Conservation (phyloP, 208 protist genomes). For the Crithidia sp. region DNA sequence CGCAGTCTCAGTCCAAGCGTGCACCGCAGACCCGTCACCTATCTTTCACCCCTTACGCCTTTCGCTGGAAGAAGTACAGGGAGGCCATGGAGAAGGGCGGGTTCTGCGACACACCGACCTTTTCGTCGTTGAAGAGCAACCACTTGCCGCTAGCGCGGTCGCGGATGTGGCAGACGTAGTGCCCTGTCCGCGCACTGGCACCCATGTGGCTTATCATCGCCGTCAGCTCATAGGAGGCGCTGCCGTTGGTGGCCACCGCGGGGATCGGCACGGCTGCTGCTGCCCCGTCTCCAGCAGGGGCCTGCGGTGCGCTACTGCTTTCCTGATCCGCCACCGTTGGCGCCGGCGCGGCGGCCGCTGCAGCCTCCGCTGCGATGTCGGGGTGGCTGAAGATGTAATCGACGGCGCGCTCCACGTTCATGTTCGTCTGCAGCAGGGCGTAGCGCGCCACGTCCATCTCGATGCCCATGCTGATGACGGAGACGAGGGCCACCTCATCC, state of each 20-base stretch:
- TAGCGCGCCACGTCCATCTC: constrained; percentile 66
- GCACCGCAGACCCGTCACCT: too few species aligned
- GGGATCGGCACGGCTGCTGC: constrained; percentile 6
- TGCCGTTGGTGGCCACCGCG: constrained; percentile 46
- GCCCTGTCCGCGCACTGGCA: constrained; percentile 81
- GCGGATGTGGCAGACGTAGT: constrained; percentile 93
- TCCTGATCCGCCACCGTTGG: neutral
- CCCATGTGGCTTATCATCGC: constrained; percentile 94
- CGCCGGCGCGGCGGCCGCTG: neutral
- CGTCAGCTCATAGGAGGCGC: constrained; percentile 70
- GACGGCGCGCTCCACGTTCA: constrained; percentile 94
- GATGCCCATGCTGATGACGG: constrained; percentile 91
- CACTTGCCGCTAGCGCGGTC: constrained; percentile 77
- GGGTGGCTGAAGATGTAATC: constrained; percentile 97
- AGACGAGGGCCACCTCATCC: constrained; percentile 81
- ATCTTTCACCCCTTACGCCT: constrained; percentile 2
- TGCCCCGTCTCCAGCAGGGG: neutral
- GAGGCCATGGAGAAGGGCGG: constrained; percentile 93
- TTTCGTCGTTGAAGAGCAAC: constrained; percentile 96
- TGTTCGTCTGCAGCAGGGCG: constrained; percentile 86
- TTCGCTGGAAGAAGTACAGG: constrained; percentile 92
- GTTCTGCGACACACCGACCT: constrained; percentile 88
- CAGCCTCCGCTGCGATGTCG: constrained; percentile 67
- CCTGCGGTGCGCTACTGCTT: neutral
- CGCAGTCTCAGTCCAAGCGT: neutral